Conservation (phyloP, 495 filamentous ascomycete genomes). For the Podospora conica region DNA sequence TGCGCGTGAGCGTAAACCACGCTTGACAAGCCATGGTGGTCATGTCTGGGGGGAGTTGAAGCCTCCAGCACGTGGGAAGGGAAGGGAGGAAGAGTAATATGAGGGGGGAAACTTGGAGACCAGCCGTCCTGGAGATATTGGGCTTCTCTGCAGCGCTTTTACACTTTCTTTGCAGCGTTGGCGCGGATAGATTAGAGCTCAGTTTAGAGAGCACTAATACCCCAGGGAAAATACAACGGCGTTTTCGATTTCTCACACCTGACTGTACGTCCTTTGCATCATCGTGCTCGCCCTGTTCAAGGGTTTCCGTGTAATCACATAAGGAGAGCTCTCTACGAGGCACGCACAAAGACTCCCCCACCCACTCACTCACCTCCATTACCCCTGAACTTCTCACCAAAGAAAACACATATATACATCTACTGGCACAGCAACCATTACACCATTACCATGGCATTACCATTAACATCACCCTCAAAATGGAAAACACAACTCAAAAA, state of each 20-base stretch:
- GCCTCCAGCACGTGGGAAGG: background rate
- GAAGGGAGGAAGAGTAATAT: too few relatives aligned
- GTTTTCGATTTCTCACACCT: background rate
- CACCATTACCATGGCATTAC: too few relatives aligned
- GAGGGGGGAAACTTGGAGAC: background rate
- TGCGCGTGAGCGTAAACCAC: conserved; percentile 6
- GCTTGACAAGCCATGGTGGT: background rate
- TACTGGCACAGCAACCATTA: background rate
- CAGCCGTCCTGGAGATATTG: background rate
- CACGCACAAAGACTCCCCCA: background rate
- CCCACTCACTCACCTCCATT: background rate
- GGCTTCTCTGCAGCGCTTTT: background rate
- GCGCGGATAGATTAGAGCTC: background rate
- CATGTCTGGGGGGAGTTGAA: background rate
- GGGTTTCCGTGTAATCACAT: too few relatives aligned
- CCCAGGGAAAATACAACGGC: background rate
- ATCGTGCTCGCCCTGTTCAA: too few relatives aligned
- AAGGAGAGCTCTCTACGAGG: too few relatives aligned
- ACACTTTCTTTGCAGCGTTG: background rate
- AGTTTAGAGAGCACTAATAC: background rate
- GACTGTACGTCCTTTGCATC: too few relatives aligned
- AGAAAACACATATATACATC: background rate
- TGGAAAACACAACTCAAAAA: too few relatives aligned
- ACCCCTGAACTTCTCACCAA: background rate
- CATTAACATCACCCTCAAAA: too few relatives aligned